phyloP scores from a whole-genome alignment of 2,329 filamentous ascomycete genomes.

The Colletotrichum chrysophilum region DNA sequence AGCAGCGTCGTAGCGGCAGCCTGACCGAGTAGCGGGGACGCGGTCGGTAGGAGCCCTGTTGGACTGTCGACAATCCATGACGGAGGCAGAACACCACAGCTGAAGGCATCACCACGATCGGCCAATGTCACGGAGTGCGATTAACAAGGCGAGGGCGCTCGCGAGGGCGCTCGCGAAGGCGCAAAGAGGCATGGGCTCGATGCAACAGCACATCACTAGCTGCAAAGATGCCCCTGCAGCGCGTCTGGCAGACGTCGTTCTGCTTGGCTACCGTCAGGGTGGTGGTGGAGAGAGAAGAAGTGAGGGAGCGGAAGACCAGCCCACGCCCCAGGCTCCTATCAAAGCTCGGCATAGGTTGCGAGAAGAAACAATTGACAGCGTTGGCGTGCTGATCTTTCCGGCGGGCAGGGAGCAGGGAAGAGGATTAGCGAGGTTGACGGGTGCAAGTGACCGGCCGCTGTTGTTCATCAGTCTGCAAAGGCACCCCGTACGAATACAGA shows the following conservation, averaged over 20 bases:
- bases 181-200: background rate
- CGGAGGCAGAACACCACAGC: background rate
- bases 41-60: background rate
- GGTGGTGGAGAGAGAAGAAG: background rate
- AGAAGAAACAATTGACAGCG: conserved; percentile 10
- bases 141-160: background rate
- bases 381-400: conserved; percentile 6
- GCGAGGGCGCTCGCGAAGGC: background rate
- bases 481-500: background rate
- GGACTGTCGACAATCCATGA: background rate
- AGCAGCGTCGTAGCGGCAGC: background rate
- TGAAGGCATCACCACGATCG: background rate
- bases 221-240: background rate
- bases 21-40: background rate
- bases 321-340: background rate
- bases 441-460: background rate
- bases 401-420: background rate
- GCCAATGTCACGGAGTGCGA: background rate
- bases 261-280: background rate
- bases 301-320: background rate
- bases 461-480: background rate
- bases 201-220: background rate
- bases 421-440: background rate
- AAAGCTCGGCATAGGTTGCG: background rate
- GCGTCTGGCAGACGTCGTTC: background rate